phyloP scores from a whole-genome alignment of 108 stramenopile genomes.

The Schizochytrium sp. region DNA sequence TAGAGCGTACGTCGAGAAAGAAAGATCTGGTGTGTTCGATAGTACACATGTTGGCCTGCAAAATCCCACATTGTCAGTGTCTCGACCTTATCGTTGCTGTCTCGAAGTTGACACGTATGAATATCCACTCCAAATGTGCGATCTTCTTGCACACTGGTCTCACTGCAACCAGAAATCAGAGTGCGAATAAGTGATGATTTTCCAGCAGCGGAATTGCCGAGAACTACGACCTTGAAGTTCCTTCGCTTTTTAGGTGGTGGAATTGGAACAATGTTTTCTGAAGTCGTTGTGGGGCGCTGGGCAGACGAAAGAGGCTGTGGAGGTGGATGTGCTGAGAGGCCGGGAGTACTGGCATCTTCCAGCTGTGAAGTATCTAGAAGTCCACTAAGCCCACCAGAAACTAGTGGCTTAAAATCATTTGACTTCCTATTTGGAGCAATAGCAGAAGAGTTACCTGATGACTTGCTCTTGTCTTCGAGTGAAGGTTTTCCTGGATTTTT shows the following conservation, averaged over 20 bases:
- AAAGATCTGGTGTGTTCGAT: constrained; percentile 34
- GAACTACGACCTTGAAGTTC: constrained; percentile 40
- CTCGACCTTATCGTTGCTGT: not conserved
- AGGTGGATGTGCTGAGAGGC: too few relatives aligned
- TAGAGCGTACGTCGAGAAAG: constrained; percentile 48
- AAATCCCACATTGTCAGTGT: constrained; percentile 50
- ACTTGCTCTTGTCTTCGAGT: too few relatives aligned
- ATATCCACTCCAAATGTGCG: constrained; percentile 51
- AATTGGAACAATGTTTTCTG: not conserved
- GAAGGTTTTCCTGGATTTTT: too few relatives aligned
- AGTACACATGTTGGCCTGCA: constrained; percentile 51
- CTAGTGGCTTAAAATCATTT: too few relatives aligned
- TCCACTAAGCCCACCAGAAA: too few relatives aligned
- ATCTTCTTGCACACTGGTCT: not conserved
- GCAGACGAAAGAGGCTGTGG: too few relatives aligned
- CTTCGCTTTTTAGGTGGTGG: not conserved
- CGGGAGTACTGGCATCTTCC: too few relatives aligned
- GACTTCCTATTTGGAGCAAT: too few relatives aligned
- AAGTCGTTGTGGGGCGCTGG: not conserved
- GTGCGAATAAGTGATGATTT: constrained; percentile 29
- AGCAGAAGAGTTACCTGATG: too few relatives aligned
- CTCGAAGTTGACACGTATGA: not conserved
- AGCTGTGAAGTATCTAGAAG: too few relatives aligned
- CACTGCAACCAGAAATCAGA: constrained; percentile 14
- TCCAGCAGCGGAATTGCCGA: constrained; percentile 26